A percentile compares a stretch with the other conserved stretches of the same genome.
Evolutionary conservation across 441 rosid species (phyloP).

Genomic region (Francoa sonchifolia): DNA sequence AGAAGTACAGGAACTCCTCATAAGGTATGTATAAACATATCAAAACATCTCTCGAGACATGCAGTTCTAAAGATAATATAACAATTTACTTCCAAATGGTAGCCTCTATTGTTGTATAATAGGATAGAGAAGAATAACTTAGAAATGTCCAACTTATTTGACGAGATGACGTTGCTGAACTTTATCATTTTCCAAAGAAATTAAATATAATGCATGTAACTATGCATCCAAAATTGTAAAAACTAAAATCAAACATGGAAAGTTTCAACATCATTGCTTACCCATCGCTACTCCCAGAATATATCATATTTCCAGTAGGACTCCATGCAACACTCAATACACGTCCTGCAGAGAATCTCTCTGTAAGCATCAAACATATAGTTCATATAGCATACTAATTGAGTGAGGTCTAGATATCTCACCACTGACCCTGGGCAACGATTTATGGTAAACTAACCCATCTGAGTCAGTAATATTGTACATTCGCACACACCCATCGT

Average conservation of each 20-base stretch:
- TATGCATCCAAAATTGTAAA: slow-evolving; percentile 4
- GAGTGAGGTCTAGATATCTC: slow-evolving; percentile 38
- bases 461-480: slow-evolving; percentile 42
- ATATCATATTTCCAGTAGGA: slow-evolving; percentile 43
- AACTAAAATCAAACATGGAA: not conserved
- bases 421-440: slow-evolving; percentile 94
- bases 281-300: slow-evolving; percentile 93
- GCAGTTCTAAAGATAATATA: too few species aligned
- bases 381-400: slow-evolving; percentile 8
- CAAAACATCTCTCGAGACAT: too few species aligned
- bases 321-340: slow-evolving; percentile 75
- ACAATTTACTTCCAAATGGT: too few species aligned
- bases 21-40: not conserved
- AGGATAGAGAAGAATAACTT: too few species aligned
- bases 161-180: too few species aligned
- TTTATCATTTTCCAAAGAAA: too few species aligned
- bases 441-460: slow-evolving; percentile 46
- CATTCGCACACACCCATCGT: slow-evolving; percentile 79
- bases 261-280: slow-evolving; percentile 22
- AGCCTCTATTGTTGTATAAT: too few species aligned
- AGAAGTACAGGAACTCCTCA: not conserved
- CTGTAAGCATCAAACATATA: slow-evolving; percentile 13
- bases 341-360: slow-evolving; percentile 42
- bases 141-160: too few species aligned
- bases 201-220: slow-evolving; percentile 1